These are phyloP conservation scores for Nicotiana paniculata DNA, from an alignment of 257 asterid genomes.

Conservation along the genomic window DNA sequence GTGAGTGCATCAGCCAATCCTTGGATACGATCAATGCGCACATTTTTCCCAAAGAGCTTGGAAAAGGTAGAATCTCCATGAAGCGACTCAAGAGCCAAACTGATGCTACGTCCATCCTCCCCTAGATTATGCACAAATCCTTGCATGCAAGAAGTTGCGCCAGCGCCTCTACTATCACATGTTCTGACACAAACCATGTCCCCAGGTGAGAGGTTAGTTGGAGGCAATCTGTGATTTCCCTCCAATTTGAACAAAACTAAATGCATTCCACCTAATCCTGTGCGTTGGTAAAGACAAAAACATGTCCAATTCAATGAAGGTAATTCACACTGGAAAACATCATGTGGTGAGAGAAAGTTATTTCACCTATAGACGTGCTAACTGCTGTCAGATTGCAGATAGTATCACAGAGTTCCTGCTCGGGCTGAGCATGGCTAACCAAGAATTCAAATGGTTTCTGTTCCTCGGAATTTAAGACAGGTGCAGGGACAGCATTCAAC, in stretches of 20 bases:
- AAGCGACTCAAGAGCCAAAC: conserved; percentile 90
- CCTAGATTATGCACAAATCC: conserved; percentile 89
- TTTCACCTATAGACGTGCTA: conserved; percentile 75
- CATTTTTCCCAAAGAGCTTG: conserved; percentile 77
- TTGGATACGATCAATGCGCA: conserved; percentile 88
- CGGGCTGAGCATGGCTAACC: conserved; percentile 85
- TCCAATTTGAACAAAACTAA: conserved; percentile 80
- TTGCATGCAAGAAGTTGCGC: conserved; percentile 85
- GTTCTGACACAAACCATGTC: conserved; percentile 97
- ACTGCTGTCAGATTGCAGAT: conserved; percentile 85
- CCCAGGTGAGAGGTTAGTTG: conserved; percentile 92
- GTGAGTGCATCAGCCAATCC: conserved; percentile 95
- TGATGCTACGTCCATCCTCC: conserved; percentile 88
- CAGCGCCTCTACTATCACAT: conserved; percentile 90
- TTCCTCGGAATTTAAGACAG: conserved; percentile 47
- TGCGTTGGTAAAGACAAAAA: conserved; percentile 1
- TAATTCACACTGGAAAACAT: neutral
- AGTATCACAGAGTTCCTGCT: conserved; percentile 95
- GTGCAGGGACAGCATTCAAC: conserved; percentile 82
- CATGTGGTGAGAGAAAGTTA: conserved; percentile 1
- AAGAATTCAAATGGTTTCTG: conserved; percentile 69
- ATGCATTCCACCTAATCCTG: conserved; percentile 98
- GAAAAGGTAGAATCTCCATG: conserved; percentile 91
- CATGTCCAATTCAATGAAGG: neutral
- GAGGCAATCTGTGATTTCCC: conserved; percentile 88